Evolutionary conservation across 768 basidiomycete genomes (phyloP).

Genomic region (Leccinum barrowsii): DNA sequence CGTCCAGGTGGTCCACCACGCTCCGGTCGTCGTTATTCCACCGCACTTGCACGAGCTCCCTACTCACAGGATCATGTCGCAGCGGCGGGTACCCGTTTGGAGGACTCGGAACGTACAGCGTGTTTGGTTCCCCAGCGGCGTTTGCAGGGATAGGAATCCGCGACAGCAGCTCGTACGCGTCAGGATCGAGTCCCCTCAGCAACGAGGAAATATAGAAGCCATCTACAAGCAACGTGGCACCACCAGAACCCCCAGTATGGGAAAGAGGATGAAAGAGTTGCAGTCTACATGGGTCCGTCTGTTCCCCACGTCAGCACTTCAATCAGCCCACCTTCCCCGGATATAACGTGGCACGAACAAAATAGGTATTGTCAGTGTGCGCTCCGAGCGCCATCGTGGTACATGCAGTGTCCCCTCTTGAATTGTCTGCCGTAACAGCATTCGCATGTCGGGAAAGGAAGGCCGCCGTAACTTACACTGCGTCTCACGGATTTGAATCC

Average conservation of each 20-base stretch:
- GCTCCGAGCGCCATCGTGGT: conserved; percentile 83
- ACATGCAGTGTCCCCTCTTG: conserved; percentile 93
- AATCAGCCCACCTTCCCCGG: conserved; percentile 4
- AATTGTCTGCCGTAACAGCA: conserved; percentile 75
- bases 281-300: conserved; percentile 94
- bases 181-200: conserved; percentile 68
- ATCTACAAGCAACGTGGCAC: conserved; percentile 89
- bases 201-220: conserved; percentile 89
- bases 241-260: conserved; percentile 76
- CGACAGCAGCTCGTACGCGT: conserved; percentile 66
- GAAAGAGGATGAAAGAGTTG: conserved; percentile 94
- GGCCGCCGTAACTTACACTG: conserved; percentile 41
- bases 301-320: conserved; percentile 9
- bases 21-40: conserved; percentile 97
- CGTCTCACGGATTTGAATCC: conserved; percentile 83
- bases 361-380: conserved; percentile 74
- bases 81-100: conserved; percentile 66
- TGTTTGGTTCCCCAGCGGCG: conserved; percentile 73
- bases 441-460: conserved; percentile 1
- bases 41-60: conserved; percentile 70
- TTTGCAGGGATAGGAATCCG: conserved; percentile 72
- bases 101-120: conserved; percentile 57
- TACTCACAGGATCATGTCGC: conserved; percentile 55
- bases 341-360: conserved; percentile 19
- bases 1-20: conserved; percentile 59